Percentiles rank a stretch among this genome's conserved stretches.
Conservation (phyloP, 257 asterid species). For the Nicotiana benthamiana region DNA sequence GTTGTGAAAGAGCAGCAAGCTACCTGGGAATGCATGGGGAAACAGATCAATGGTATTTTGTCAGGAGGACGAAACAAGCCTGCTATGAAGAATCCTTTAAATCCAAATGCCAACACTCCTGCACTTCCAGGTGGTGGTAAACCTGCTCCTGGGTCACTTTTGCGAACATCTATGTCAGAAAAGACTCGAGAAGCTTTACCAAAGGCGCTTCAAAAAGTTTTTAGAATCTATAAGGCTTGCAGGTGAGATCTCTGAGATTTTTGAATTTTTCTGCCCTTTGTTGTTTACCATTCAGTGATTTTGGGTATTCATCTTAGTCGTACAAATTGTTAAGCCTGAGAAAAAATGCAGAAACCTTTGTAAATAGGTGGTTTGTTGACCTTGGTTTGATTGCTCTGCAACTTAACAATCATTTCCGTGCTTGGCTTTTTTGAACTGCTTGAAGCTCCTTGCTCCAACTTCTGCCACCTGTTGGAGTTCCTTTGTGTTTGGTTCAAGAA, state of each 20-base stretch:
- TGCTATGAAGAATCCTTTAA: constrained; percentile 20
- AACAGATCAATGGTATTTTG: constrained; percentile 17
- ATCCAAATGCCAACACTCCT: neutral
- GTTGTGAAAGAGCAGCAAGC: constrained; percentile 50
- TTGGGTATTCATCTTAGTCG: neutral
- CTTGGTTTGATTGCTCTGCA: neutral
- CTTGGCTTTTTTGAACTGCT: neutral
- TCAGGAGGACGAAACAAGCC: constrained; percentile 24
- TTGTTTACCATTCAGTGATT: neutral
- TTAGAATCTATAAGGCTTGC: constrained; percentile 63
- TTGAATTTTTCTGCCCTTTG: neutral
- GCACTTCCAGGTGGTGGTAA: neutral
- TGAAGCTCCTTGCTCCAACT: neutral
- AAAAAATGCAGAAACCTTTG: neutral
- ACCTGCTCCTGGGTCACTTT: constrained; percentile 13
- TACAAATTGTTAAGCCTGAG: neutral
- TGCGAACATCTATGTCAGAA: constrained; percentile 44
- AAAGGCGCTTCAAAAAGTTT: constrained; percentile 53
- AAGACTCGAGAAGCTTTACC: constrained; percentile 55
- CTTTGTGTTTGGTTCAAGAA: neutral
- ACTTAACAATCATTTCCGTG: neutral
- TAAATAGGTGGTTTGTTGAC: neutral
- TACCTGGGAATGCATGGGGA: constrained; percentile 43
- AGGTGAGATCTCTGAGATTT: constrained; percentile 41
- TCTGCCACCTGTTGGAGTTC: neutral